These are phyloP conservation scores for Volvox carteri DNA, from an alignment of 163 green algal species.

Conservation along the genomic window DNA sequence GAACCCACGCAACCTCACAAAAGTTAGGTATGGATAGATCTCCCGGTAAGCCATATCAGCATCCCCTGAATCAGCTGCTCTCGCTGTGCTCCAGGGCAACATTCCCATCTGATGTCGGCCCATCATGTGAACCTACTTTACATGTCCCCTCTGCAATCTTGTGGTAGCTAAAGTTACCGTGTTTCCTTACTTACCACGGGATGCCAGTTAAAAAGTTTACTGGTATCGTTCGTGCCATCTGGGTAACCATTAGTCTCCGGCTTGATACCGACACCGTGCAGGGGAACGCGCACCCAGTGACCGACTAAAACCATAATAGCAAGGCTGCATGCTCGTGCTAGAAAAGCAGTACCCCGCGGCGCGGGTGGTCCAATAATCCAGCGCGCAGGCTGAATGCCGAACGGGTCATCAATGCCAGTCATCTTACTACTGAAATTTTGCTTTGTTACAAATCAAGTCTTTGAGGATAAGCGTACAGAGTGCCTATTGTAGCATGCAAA, in stretches of 20 bases:
- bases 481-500: too few relatives aligned
- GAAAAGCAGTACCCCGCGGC: neutral
- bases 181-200: constrained; percentile 71
- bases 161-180: too few relatives aligned
- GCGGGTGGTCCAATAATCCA: constrained; percentile 18
- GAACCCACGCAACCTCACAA: too few relatives aligned
- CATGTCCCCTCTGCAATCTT: too few relatives aligned
- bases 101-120: too few relatives aligned
- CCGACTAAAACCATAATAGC: constrained; percentile 42
- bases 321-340: constrained; percentile 13
- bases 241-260: neutral
- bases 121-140: too few relatives aligned
- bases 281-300: constrained; percentile 35
- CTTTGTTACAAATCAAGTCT: too few relatives aligned
- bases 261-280: constrained; percentile 5
- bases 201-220: constrained; percentile 85
- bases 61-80: too few relatives aligned
- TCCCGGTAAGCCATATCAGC: too few relatives aligned
- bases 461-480: too few relatives aligned
- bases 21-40: too few relatives aligned
- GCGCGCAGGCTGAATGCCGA: neutral
- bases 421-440: neutral
- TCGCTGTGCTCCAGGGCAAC: too few relatives aligned
- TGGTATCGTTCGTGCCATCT: constrained; percentile 67
- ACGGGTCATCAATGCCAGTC: neutral